Base-by-base conservation (phyloP, 2,329 filamentous ascomycete species). In the Hypocrella siamensis region DNA sequence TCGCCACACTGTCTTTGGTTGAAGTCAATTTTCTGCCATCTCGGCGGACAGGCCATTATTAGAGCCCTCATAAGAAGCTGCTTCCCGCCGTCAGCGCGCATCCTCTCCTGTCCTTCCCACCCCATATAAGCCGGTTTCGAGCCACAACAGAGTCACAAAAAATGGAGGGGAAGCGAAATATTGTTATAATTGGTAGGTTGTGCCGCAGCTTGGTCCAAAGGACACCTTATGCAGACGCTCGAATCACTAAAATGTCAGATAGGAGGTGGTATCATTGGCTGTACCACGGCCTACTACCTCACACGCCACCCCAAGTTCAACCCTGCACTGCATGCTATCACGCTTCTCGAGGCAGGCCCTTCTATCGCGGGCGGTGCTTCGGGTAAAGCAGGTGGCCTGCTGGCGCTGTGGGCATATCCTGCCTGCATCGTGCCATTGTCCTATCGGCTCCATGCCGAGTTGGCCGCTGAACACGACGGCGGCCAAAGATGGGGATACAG, bases 191-290 rank as follows among this genome's bases (percentile, higher is more conserved):
- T 35, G 60, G 60, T 63, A 44, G 36, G 57, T 51, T 28, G 18
- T 29, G 24, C 10, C 19, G 14, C 15, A 18, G 8, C 18, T 17
- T 21, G 32, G 16, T 6, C 17, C 34, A 3, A 7, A 12, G 21
- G 7, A 22, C 21, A 7, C 21, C 7, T 22, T 22, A n/a, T n/a
- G n/a, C n/a, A n/a, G n/a, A n/a, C n/a, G n/a, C n/a, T n/a, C n/a
- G n/a, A n/a, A n/a, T n/a, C n/a, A n/a, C n/a, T n/a, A n/a, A n/a
- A n/a, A n/a, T 22, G 7, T 22, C 12, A 8, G 15, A 10, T 38
- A 84, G 85, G 88, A 43, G 88, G 85, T 43, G 88, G 88, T 44
- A 85, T 96, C 40, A 93, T 96, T 45, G 90, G 90, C 47, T 79
- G 75, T 52, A 90, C 83, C 31, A 85, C 82, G 5, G 86, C 88